Evolutionary conservation across 805 yeast species (phyloP), one percentile per base, ranked within the genome.

Genomic region (Kodamaea nitidulidarum): DNA sequence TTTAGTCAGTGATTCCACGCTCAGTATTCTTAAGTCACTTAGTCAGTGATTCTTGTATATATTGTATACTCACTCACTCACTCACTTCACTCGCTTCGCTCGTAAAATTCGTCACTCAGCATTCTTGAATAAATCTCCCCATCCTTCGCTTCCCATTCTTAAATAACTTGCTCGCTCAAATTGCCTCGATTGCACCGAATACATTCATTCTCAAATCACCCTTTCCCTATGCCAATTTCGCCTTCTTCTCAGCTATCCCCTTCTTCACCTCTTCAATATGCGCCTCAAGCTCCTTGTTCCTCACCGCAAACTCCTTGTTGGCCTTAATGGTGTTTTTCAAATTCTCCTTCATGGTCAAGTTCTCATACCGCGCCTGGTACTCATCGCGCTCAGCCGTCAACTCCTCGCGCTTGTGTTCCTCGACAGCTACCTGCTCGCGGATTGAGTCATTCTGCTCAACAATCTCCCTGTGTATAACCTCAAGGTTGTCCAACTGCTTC

Each of bases 381-480:
- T 39, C 45, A n/a, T 38, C 38, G n/a, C 34, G 36, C 17, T 25
- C 17, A 11, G 12, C 32, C 15, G 10, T 14, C 38, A 45, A 45
- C 16, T 20, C 29, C 20, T 37, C 41, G 22, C 40, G 43, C 29
- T 42, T 38, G 10, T 20, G 36, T 27, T 24, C 32, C 18, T 44
- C 37, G 39, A 40, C 39, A 5, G 35, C 30, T 14, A 47, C 37
- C 15, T 42, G 41, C n/a, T 30, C 36, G 14, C 51, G 47, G 44
- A 46, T 58, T 15, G 63, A 57, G 5, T 52, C 51, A 26, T 56
- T 60, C 48, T 68, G 72, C 14, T 47, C 48, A 31, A 54, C 44
- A 7, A 67, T 67, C 49, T 68, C 73, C 5, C 40, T 42, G 44
- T 67, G 71, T 2, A 70, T 66, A 4, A 54, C 52, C 30, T 54